Conservation (phyloP, 2,329 filamentous ascomycete species). For the Cladosporium oxysporum region DNA sequence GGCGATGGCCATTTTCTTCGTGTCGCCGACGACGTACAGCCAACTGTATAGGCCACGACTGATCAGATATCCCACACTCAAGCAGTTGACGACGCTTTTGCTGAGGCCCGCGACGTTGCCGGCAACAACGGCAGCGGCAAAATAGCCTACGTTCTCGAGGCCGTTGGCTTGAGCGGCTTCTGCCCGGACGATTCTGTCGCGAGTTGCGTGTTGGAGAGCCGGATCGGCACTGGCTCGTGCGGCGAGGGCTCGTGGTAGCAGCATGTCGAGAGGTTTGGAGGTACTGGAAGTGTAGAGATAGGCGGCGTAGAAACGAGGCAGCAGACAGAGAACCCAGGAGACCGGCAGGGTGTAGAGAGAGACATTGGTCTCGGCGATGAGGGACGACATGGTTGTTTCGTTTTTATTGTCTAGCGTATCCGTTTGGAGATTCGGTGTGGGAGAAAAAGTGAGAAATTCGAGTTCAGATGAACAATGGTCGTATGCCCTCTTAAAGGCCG, state of each 20-base stretch:
- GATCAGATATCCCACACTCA: conserved; percentile 33
- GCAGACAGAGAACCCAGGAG: conserved; percentile 38
- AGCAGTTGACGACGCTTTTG: conserved; percentile 30
- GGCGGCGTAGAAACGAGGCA: conserved; percentile 39
- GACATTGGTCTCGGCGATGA: conserved; percentile 26
- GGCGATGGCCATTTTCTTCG: conserved; percentile 22
- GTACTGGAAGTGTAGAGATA: conserved; percentile 24
- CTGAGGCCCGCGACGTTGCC: conserved; percentile 40
- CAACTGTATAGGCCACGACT: conserved; percentile 34
- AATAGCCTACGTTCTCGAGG: conserved; percentile 44
- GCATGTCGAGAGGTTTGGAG: conserved; percentile 31
- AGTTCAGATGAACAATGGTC: not conserved
- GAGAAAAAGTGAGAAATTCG: not conserved
- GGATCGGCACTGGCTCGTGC: conserved; percentile 32
- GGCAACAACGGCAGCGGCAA: conserved; percentile 42
- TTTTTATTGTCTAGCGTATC: not conserved
- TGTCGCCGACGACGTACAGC: conserved; percentile 34
- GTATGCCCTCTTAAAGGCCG: not conserved
- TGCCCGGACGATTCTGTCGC: conserved; percentile 38
- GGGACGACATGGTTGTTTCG: conserved; percentile 6
- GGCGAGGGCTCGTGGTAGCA: conserved; percentile 35
- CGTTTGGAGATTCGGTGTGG: not conserved
- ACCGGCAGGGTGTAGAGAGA: conserved; percentile 35
- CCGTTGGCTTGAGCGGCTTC: conserved; percentile 43
- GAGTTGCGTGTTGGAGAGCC: conserved; percentile 37